phyloP scores from a whole-genome alignment of 306 rosid genomes.

The Neltuma alba region DNA sequence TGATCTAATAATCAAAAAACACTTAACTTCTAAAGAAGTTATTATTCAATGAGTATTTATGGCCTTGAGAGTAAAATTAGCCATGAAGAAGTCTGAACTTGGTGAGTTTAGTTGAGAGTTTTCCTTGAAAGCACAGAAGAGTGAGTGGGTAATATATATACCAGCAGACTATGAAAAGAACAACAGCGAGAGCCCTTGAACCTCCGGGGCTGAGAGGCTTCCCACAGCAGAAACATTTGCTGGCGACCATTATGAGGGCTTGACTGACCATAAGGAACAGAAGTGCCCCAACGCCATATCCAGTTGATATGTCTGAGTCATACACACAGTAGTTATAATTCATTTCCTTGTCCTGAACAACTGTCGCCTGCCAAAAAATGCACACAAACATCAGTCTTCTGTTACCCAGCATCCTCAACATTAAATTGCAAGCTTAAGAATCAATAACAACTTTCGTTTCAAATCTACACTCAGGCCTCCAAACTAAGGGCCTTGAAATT shows the following conservation, averaged over 20 bases:
- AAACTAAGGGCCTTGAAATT: background rate
- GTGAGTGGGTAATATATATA: background rate
- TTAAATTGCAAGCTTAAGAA: background rate
- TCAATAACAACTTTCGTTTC: background rate
- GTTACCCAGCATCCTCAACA: no score
- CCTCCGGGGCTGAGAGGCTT: constrained; percentile 25
- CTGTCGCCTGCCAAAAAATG: background rate
- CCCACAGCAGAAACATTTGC: constrained; percentile 19
- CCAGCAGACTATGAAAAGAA: constrained; percentile 21
- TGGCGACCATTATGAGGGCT: background rate
- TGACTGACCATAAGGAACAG: constrained; percentile 14
- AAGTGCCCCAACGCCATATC: constrained; percentile 16
- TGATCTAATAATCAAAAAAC: background rate
- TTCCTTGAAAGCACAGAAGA: no score
- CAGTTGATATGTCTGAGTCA: constrained; percentile 26
- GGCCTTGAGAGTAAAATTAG: background rate
- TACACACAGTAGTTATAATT: constrained; percentile 19
- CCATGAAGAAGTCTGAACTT: no score
- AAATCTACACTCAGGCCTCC: background rate
- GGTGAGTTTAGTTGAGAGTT: background rate
- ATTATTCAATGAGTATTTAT: background rate
- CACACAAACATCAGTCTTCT: no score
- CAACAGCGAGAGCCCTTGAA: constrained; percentile 21
- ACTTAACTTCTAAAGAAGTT: background rate
- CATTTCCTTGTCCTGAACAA: constrained; percentile 2